These are phyloP conservation scores for Leptodermis oblonga DNA, from an alignment of 257 asterid species.

Conservation along the genomic window DNA sequence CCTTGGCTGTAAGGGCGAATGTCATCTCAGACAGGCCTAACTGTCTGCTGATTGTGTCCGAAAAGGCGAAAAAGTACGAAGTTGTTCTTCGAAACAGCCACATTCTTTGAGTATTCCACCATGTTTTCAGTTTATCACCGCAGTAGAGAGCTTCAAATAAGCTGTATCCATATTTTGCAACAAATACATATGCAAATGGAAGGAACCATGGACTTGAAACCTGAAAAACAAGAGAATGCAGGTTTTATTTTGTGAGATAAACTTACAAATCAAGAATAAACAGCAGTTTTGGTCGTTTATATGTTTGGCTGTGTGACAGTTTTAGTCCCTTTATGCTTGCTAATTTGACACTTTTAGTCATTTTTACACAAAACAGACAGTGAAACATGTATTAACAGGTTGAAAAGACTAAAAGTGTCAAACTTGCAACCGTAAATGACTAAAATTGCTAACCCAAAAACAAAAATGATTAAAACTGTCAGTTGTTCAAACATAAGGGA, in stretches of 20 bases:
- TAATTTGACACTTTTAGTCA: too few relatives aligned
- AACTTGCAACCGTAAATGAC: too few relatives aligned
- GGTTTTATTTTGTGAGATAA: not conserved
- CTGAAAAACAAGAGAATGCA: slow-evolving; percentile 24
- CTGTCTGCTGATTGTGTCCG: slow-evolving; percentile 38
- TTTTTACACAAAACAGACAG: too few relatives aligned
- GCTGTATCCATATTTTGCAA: slow-evolving; percentile 24
- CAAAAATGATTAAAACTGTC: too few relatives aligned
- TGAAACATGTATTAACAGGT: too few relatives aligned
- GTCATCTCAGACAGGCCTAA: slow-evolving; percentile 47
- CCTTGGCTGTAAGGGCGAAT: slow-evolving; percentile 56
- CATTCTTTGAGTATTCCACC: slow-evolving; percentile 73
- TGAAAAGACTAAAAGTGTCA: too few relatives aligned
- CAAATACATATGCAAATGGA: slow-evolving; percentile 45
- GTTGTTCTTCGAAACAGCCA: slow-evolving; percentile 45
- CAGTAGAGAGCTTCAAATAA: slow-evolving; percentile 39
- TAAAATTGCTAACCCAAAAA: too few relatives aligned
- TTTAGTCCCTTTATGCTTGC: too few relatives aligned
- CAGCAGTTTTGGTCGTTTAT: too few relatives aligned
- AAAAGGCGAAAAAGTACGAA: slow-evolving; percentile 40
- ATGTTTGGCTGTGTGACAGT: too few relatives aligned
- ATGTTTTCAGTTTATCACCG: slow-evolving; percentile 44
- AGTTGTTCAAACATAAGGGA: too few relatives aligned
- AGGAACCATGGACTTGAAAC: slow-evolving; percentile 49
- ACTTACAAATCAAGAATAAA: too few relatives aligned